phyloP scores from a whole-genome alignment of 306 rosid genomes.

The Echinosophora koreensis region DNA sequence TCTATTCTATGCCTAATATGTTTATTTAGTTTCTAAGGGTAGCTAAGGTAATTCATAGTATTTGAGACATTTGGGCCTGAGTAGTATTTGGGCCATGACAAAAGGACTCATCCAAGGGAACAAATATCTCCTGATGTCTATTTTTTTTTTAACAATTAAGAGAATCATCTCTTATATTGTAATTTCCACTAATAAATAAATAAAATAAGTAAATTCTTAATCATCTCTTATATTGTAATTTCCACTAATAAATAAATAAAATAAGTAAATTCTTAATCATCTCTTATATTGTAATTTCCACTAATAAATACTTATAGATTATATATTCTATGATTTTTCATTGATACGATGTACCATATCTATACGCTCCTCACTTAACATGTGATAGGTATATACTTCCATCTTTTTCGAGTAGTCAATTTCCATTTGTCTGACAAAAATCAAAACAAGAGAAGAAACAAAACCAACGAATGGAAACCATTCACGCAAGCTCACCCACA shows the following conservation, averaged over 20 bases:
- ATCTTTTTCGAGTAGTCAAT: conserved; percentile 50
- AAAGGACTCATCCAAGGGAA: too few species aligned
- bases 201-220: too few species aligned
- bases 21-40: too few species aligned
- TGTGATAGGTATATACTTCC: neutral
- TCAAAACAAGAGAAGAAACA: conserved; percentile 46
- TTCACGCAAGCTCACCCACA: conserved; percentile 48
- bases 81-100: too few species aligned
- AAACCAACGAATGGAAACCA: conserved; percentile 47
- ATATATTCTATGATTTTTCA: neutral
- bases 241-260: neutral
- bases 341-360: neutral
- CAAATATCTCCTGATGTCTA: too few species aligned
- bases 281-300: neutral
- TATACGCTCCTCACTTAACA: neutral
- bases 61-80: too few species aligned
- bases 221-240: neutral
- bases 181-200: neutral
- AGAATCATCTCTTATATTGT: neutral
- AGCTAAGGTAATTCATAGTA: too few species aligned
- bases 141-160: neutral
- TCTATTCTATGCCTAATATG: too few species aligned
- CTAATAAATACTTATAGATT: neutral
- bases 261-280: too few species aligned
- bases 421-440: conserved; percentile 37